Evolutionary conservation across 208 protist species (phyloP), one percentile per base, ranked within the genome.

Genomic region (Trypanosoma theileri): DNA sequence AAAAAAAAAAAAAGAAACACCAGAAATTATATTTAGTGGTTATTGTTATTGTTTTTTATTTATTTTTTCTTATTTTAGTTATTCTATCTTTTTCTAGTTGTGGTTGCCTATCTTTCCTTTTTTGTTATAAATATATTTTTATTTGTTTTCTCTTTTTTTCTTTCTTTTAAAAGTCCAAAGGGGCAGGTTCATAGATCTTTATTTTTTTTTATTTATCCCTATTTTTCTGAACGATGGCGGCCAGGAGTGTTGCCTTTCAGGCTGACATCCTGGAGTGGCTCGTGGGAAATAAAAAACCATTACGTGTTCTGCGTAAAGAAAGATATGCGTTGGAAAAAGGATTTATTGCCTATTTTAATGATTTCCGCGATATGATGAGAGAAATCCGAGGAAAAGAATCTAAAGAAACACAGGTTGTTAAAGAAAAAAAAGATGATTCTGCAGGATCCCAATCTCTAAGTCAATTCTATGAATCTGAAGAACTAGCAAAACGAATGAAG

Each of bases 381-480:
- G 74, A 75, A 11, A 41, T 75, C 2, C 46, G 26, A 24, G 59
- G 66, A 44, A 71, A 76, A 40, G 65, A 75, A 14, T 53, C 14
- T 9, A 50, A 80, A 19, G 51, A 60, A 61, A 77, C 52, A 19
- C 24, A 40, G n/a, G 45, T 42, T 28, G 52, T 35, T 54, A 9
- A 12, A 70, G 22, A 64, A 62, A 56, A 16, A 24, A 71, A 65
- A 26, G 73, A 69, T 26, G 65, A 72, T 22, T 60, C 66, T n/a
- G 66, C 70, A 60, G 53, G 40, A 40, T 64, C 72, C 26, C 61
- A 71, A 16, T 69, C 81, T 0, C 82, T 95, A 75, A 85, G 76
- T 24, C 88, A 95, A 56, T 97, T 85, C 63, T 95, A 97, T 71
- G 86, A 97, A 62, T 95, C 90, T 7, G 80, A 96, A 62, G 91